Evolutionary conservation across 179 eudicot genomes (phyloP).

Genomic region (Beta lomatogona): DNA sequence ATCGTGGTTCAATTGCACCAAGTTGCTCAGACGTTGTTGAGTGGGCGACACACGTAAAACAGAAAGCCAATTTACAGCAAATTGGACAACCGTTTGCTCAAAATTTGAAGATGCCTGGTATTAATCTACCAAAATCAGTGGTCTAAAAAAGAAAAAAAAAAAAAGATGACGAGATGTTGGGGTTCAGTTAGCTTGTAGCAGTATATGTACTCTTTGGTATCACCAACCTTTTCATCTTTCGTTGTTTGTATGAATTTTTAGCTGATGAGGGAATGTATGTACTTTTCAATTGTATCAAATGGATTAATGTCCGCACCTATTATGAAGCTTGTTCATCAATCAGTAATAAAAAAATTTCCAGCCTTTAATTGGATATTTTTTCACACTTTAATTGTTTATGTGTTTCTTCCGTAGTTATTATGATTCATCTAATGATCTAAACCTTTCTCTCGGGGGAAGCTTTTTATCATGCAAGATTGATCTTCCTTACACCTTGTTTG

Average conservation of each 20-base stretch:
- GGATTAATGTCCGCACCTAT: neutral
- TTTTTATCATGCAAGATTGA: too few species aligned
- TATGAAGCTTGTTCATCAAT: neutral
- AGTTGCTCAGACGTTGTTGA: neutral
- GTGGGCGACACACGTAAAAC: neutral
- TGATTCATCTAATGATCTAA: too few species aligned
- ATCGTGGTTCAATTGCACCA: neutral
- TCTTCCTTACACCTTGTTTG: too few species aligned
- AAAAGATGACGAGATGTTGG: neutral
- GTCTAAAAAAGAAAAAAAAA: too few species aligned
- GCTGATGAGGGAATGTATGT: neutral
- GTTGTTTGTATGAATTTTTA: neutral
- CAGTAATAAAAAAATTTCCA: neutral
- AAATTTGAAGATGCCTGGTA: neutral
- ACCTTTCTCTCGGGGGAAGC: too few species aligned
- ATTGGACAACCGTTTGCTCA: neutral
- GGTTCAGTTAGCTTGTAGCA: neutral
- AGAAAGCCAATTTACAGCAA: neutral
- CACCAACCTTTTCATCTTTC: neutral
- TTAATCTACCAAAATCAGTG: neutral
- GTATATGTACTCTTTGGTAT: neutral
- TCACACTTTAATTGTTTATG: too few species aligned
- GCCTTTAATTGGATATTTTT: neutral
- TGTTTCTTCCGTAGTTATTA: too few species aligned
- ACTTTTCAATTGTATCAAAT: neutral